Conservation (phyloP, 805 yeast species). For the Candida ortonii region DNA sequence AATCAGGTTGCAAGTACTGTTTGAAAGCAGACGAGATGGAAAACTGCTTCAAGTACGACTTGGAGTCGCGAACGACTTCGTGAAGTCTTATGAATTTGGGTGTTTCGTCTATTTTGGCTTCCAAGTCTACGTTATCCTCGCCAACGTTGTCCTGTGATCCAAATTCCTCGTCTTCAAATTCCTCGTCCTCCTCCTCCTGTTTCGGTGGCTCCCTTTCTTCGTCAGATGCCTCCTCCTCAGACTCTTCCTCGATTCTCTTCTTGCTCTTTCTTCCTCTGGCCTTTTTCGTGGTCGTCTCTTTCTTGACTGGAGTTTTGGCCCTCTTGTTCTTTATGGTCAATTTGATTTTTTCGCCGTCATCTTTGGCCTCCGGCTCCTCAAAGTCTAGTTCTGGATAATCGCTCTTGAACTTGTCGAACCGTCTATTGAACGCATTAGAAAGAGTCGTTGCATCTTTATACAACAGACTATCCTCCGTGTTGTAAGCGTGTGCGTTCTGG, state of each 20-base stretch:
- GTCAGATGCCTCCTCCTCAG: constrained; percentile 3
- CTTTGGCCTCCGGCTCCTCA: constrained; percentile 12
- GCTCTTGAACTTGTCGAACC: constrained; percentile 35
- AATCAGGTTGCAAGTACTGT: constrained; percentile 23
- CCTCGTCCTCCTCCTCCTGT: constrained; percentile 5
- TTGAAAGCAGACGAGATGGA: constrained; percentile 35
- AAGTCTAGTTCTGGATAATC: constrained; percentile 25
- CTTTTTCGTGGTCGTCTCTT: constrained; percentile 5
- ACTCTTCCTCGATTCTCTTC: constrained; percentile 6
- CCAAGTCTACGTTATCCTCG: constrained; percentile 11
- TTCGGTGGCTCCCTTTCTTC: constrained; percentile 4
- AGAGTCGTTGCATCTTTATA: constrained; percentile 68
- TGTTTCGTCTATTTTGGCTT: no score
- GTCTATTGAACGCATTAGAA: constrained; percentile 46
- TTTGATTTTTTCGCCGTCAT: constrained; percentile 3
- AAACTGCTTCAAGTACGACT: constrained; percentile 25
- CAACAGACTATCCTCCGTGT: constrained; percentile 69
- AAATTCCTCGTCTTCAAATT: constrained; percentile 9
- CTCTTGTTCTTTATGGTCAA: constrained; percentile 8
- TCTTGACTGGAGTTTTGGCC: constrained; percentile 2
- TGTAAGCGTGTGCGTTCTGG: constrained; percentile 74
- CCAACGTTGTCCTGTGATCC: constrained; percentile 7
- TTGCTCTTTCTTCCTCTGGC: constrained; percentile 10
- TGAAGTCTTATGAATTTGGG: no score
- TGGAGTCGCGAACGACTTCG: no score